Conservation (phyloP, 768 basidiomycete genomes). For the Suillus spraguei region DNA sequence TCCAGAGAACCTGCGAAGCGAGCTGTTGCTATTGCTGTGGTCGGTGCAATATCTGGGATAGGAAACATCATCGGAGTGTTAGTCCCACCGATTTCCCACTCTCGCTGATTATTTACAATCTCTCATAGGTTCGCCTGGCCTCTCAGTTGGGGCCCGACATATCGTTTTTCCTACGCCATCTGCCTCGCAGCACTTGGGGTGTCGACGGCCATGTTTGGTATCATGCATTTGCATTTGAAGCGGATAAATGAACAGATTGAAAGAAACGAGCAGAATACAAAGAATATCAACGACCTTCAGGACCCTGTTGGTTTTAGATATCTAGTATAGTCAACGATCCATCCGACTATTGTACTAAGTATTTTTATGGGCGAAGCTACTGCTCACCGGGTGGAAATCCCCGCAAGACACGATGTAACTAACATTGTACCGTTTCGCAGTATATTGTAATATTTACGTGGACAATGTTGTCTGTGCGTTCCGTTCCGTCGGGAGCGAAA, state of each 20-base stretch:
- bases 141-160: slow-evolving; percentile 63
- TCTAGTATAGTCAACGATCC: background rate
- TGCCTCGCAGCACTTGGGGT: slow-evolving; percentile 59
- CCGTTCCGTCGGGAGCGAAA: slow-evolving; percentile 19
- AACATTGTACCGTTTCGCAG: background rate
- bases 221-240: slow-evolving; percentile 44
- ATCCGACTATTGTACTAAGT: background rate
- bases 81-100: slow-evolving; percentile 31
- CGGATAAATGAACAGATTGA: slow-evolving; percentile 41
- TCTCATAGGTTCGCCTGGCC: slow-evolving; percentile 61
- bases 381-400: background rate
- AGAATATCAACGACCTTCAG: background rate
- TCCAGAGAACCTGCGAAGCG: slow-evolving; percentile 84
- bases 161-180: slow-evolving; percentile 67
- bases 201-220: slow-evolving; percentile 48
- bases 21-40: slow-evolving; percentile 76
- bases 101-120: background rate
- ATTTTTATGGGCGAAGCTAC: background rate
- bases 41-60: slow-evolving; percentile 77
- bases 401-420: background rate
- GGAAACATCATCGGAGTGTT: slow-evolving; percentile 83
- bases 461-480: background rate
- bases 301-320: slow-evolving; percentile 6
- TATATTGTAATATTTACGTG: background rate
- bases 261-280: slow-evolving; percentile 29